phyloP scores from a whole-genome alignment of 345 rosid genomes.

The Erysimum cheiranthoides region DNA sequence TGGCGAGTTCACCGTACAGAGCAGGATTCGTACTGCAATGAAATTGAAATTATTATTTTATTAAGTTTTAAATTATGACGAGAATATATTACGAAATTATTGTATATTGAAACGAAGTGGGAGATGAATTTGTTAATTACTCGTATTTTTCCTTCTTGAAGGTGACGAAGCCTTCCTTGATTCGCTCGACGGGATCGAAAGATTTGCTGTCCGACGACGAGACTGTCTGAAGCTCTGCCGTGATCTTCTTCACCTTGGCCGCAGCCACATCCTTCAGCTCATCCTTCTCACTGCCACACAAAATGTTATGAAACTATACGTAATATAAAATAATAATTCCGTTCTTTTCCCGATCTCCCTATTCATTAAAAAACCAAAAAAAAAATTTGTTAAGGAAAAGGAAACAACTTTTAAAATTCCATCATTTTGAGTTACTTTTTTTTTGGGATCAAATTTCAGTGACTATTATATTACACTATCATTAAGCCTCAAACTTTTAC shows the following conservation, averaged over 20 bases:
- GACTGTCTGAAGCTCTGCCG: slow-evolving; percentile 60
- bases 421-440: background rate
- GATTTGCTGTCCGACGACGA: slow-evolving; percentile 44
- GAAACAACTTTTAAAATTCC: background rate
- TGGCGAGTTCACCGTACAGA: slow-evolving; percentile 73
- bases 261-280: slow-evolving; percentile 79
- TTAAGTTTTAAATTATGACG: background rate
- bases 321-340: background rate
- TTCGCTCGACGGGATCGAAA: slow-evolving; percentile 59
- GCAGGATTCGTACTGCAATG: slow-evolving; percentile 68
- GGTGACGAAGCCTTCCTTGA: slow-evolving; percentile 72
- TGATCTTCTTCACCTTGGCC: slow-evolving; percentile 72
- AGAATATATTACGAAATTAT: background rate
- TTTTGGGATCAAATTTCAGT: background rate
- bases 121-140: slow-evolving; percentile 40
- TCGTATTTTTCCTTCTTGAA: slow-evolving; percentile 85
- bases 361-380: background rate
- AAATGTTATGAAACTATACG: background rate
- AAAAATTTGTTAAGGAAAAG: too few relatives aligned
- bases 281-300: slow-evolving; percentile 68
- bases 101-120: background rate
- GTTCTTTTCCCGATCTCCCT: slow-evolving; percentile 4
- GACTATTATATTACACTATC: background rate
- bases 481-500: background rate
- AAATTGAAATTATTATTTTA: background rate